Base-by-base conservation (phyloP, 805 yeast genomes). In the Barnettozyma californica region DNA sequence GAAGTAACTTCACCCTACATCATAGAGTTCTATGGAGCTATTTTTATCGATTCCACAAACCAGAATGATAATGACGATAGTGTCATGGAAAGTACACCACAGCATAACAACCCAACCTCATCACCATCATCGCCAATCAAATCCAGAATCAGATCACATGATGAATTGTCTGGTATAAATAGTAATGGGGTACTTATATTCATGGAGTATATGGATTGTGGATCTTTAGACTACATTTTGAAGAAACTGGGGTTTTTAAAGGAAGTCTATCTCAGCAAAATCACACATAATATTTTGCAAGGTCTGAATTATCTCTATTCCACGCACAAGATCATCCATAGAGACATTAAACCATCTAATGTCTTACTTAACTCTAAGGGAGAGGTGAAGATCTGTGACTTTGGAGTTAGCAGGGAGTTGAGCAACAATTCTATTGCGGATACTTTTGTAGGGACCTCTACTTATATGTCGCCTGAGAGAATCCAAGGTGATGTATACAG, bases 381-480 rank as follows among this genome's bases (percentile, higher is more conserved):
- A 23, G 85, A 84, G 54, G 81, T 94, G 56, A 94, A 91, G 65
- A 74, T 94, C 21, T 91, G 98, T 68, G 99, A 94, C 67, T 94
- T 94, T 70, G 99, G 99, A 20, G 99, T 94, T 7, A 82, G 91
- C 27, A 81, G 97, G 51, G 96, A 90, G 62, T 74, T 94, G 45
- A 87, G 88, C 48, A 90, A 92, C 66, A 61, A 61, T 39, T 94
- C 99, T 1, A 78, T 94, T 50, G 99, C 97, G 0, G 97, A 94
- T 60, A 94, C 99, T 0, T 94, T 94, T 72, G 98, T 94, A 9
- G 99, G 99, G 1, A 94, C 99, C 0, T 89, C 97, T 1, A 89
- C 95, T 0, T 94, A 94, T 64, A 94, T 94, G 95, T 87, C 96
- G 1, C 99, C 99, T 0, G 99, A 94, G 60, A 76, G 99, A 53